Conservation (phyloP, 495 filamentous ascomycete species). For the Rhypophila decipiens region DNA sequence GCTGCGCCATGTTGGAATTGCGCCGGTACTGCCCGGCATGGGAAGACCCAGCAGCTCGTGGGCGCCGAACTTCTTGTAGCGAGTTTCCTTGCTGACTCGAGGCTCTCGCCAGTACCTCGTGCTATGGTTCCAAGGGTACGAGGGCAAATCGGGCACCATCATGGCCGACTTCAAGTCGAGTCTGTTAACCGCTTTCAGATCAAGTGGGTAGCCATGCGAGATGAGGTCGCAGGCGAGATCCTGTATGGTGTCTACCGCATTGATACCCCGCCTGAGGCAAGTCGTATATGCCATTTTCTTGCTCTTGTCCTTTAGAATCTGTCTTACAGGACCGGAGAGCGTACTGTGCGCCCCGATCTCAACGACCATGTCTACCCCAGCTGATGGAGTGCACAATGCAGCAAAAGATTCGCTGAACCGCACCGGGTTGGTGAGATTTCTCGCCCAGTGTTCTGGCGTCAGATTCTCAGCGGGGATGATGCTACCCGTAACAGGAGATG, state of each 20-base stretch:
- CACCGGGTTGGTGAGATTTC: background rate
- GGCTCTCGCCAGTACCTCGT: conserved; percentile 9
- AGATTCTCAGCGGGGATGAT: background rate
- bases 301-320: conserved; percentile 6
- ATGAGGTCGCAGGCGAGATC: conserved; percentile 5
- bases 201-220: conserved; percentile 3
- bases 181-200: conserved; percentile 1
- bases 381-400: background rate
- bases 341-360: conserved; percentile 28
- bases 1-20: conserved; percentile 39
- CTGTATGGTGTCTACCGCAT: conserved; percentile 15
- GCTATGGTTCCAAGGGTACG: conserved; percentile 31
- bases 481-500: conserved; percentile 25
- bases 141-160: conserved; percentile 24
- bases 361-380: conserved; percentile 10
- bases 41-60: conserved; percentile 30
- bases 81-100: conserved; percentile 8
- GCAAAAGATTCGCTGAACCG: background rate
- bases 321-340: conserved; percentile 15
- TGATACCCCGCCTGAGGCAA: conserved; percentile 4
- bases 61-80: background rate
- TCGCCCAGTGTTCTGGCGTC: background rate
- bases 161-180: background rate
- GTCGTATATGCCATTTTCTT: conserved; percentile 1
- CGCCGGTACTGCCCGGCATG: conserved; percentile 4